Evolutionary conservation across 78 protist species (phyloP).

Genomic region (Planoprotostelium fungivorum): DNA sequence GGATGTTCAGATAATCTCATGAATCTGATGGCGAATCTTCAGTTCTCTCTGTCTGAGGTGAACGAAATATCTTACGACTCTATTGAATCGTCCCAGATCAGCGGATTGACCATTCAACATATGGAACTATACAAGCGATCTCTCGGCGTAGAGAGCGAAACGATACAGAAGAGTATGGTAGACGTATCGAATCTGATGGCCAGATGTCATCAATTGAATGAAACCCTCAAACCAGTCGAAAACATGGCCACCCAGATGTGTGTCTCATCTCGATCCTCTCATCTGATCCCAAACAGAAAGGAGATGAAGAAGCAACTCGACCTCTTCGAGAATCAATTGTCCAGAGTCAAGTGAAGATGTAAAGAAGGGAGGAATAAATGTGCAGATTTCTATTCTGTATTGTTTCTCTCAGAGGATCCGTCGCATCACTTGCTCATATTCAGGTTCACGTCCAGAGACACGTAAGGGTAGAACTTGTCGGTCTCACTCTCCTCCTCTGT

Average conservation of each 20-base stretch:
- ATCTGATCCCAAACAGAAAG: no score
- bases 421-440: neutral
- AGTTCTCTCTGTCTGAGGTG: neutral
- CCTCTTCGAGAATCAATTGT: no score
- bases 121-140: neutral
- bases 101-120: neutral
- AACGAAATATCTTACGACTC: neutral
- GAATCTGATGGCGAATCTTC: neutral
- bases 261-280: no score
- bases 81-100: neutral
- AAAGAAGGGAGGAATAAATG: no score
- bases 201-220: neutral
- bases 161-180: neutral
- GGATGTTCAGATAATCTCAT: neutral
- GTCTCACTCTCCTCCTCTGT: conserved; percentile 17
- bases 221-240: neutral
- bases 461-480: conserved; percentile 52
- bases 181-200: neutral
- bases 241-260: neutral
- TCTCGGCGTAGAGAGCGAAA: neutral
- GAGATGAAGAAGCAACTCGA: no score
- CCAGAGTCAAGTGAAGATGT: no score
- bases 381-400: no score
- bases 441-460: conserved; percentile 3
- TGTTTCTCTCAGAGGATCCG: no score